These are phyloP conservation scores for Pythium guiyangense DNA, from an alignment of 352 stramenopile species.

Conservation along the genomic window DNA sequence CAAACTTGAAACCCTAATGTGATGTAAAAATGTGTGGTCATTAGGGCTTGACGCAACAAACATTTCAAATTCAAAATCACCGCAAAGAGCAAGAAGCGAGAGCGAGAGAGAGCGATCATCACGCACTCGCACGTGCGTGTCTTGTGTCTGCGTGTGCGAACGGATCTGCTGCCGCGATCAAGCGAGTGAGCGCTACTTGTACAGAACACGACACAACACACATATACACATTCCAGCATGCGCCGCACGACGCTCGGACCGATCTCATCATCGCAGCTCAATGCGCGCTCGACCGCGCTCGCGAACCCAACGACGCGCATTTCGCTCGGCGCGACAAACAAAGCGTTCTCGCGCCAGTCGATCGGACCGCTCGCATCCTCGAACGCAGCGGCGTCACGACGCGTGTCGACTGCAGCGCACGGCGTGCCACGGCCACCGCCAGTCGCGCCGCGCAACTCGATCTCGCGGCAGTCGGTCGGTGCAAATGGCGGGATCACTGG, in stretches of 20 bases:
- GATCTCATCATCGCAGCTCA: slow-evolving; percentile 84
- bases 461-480: slow-evolving; percentile 45
- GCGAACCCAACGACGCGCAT: slow-evolving; percentile 38
- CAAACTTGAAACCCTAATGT: too few relatives aligned
- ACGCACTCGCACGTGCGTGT: too few relatives aligned
- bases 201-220: background rate
- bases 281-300: slow-evolving; percentile 40
- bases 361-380: slow-evolving; percentile 31
- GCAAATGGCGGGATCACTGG: slow-evolving; percentile 15
- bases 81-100: too few relatives aligned
- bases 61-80: too few relatives aligned
- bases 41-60: too few relatives aligned
- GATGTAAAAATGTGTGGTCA: too few relatives aligned
- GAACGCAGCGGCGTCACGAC: slow-evolving; percentile 26
- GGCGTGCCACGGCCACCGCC: slow-evolving; percentile 13
- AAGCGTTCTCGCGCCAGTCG: slow-evolving; percentile 48
- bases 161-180: background rate
- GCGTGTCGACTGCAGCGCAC: slow-evolving; percentile 38
- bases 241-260: slow-evolving; percentile 80
- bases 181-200: background rate
- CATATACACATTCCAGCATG: slow-evolving; percentile 52
- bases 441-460: slow-evolving; percentile 32
- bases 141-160: background rate
- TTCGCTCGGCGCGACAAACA: slow-evolving; percentile 50
- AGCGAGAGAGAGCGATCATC: too few relatives aligned